A percentile compares a stretch with the other conserved stretches of the same genome.
These are phyloP conservation scores for Zygoascus flipseniorum DNA, from an alignment of 805 yeast genomes.

Conservation along the genomic window DNA sequence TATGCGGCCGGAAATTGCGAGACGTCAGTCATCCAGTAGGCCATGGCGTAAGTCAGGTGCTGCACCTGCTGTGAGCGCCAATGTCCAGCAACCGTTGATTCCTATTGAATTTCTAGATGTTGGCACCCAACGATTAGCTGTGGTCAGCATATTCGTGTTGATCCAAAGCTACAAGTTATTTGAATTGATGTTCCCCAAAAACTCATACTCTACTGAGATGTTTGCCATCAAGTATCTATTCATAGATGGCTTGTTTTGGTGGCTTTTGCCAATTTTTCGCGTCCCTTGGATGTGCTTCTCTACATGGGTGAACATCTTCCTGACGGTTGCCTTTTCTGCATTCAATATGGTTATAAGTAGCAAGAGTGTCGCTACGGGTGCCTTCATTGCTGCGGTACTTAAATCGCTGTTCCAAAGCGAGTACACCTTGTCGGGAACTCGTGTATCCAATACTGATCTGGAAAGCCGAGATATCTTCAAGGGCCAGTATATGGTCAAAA, in stretches of 20 bases:
- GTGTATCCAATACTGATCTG: constrained; percentile 29
- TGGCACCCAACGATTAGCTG: constrained; percentile 66
- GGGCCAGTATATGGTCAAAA: constrained; percentile 79
- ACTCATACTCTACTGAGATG: constrained; percentile 36
- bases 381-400: constrained; percentile 17
- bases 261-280: constrained; percentile 63
- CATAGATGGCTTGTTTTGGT: constrained; percentile 63
- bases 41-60: constrained; percentile 8
- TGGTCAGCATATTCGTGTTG: constrained; percentile 55
- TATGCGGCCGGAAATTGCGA: background rate
- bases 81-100: constrained; percentile 33
- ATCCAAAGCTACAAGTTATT: constrained; percentile 84
- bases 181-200: constrained; percentile 43
- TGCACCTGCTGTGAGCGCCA: background rate
- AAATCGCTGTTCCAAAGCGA: constrained; percentile 24
- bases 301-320: constrained; percentile 44
- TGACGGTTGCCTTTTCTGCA: constrained; percentile 39
- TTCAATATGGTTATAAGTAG: constrained; percentile 48
- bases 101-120: constrained; percentile 60
- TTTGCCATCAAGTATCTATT: constrained; percentile 64
- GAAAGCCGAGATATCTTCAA: constrained; percentile 49
- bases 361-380: constrained; percentile 11
- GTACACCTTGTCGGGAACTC: constrained; percentile 27
- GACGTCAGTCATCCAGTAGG: constrained; percentile 1
- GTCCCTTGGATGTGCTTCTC: constrained; percentile 68